Evolutionary conservation across 192 early-diverging fungal species (phyloP).

Genomic region (Obelidium mucronatum): DNA sequence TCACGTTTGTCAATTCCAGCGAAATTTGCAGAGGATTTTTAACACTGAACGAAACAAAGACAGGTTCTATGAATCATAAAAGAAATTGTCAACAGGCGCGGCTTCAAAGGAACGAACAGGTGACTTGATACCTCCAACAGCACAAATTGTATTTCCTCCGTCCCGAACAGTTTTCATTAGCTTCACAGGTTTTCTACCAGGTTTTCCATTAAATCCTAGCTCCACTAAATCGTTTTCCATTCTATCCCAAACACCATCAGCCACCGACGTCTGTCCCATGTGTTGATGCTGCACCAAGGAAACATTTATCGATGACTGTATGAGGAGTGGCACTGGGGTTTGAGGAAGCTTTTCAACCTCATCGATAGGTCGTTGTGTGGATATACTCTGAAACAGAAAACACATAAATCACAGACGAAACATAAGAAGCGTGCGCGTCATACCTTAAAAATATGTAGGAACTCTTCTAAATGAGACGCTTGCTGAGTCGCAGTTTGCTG

Average conservation of each 20-base stretch:
- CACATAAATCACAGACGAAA: background rate
- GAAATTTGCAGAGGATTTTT: slow-evolving; percentile 79
- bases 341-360: slow-evolving; percentile 59
- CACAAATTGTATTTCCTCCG: slow-evolving; percentile 66
- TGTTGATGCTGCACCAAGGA: slow-evolving; percentile 42
- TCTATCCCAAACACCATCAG: slow-evolving; percentile 67
- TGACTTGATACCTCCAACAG: slow-evolving; percentile 71
- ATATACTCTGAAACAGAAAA: background rate
- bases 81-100: background rate
- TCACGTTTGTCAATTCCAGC: slow-evolving; percentile 69
- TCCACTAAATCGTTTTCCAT: slow-evolving; percentile 75
- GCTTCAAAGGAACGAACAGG: background rate
- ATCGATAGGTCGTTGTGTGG: slow-evolving; percentile 22
- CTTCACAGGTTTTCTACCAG: slow-evolving; percentile 15
- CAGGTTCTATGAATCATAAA: slow-evolving; percentile 60
- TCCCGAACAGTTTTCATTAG: slow-evolving; percentile 40
- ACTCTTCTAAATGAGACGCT: slow-evolving; percentile 74
- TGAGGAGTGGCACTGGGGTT: slow-evolving; percentile 64
- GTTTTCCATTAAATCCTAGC: slow-evolving; percentile 45
- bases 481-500: slow-evolving; percentile 73
- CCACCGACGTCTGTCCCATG: slow-evolving; percentile 39
- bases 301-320: slow-evolving; percentile 38
- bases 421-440: background rate
- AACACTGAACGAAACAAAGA: slow-evolving; percentile 68
- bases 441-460: slow-evolving; percentile 80